Evolutionary conservation across 352 stramenopile genomes (phyloP), one percentile per base, ranked within the genome.

Genomic region (Pythium grandisporangium): DNA sequence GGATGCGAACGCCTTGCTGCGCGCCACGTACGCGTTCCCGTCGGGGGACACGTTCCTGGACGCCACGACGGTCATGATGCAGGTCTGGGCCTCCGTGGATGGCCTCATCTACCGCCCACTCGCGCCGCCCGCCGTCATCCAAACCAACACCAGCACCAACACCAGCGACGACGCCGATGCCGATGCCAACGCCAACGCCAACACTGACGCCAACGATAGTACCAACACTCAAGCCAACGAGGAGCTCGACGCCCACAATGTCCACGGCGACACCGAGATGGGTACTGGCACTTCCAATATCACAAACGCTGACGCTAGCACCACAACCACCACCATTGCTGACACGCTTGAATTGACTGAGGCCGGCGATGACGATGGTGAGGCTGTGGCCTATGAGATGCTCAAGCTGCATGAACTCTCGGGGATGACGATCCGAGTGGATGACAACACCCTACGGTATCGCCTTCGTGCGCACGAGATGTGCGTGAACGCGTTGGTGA

Each of bases 381-480:
- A 25, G 0, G 13, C 35, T 5, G 32, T 33, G n/a, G 41, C 45
- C 23, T 84, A 83, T 35, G 45, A 55, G 17, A 46, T 55, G 2
- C 39, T 85, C 23, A 84, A 82, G 34, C 63, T 93, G 14, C 80
- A 93, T 45, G 79, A 93, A 41, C 57, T 93, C 33, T 82, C 80
- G 4, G 80, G 80, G 0, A 90, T 93, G 80, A 88, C 76, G 6
- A 86, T 93, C 47, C 59, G 63, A 47, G 80, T 90, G 29, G 80
- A 93, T 36, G 80, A 93, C 55, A 90, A 90, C 56, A 89, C 72
- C 41, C 51, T 93, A 26, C 64, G 76, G 14, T 92, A 89, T 53
- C 53, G 58, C n/a, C 52, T 86, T 4, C 58, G 72, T 22, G 38
- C 58, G 2, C 51, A 66, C 35, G 65, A 81, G 20, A 48, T 90